A percentile compares a stretch with the other conserved stretches of the same genome.
These are phyloP conservation scores for Mortierella sp. DNA, from an alignment of 371 early-diverging fungal species.

Conservation along the genomic window DNA sequence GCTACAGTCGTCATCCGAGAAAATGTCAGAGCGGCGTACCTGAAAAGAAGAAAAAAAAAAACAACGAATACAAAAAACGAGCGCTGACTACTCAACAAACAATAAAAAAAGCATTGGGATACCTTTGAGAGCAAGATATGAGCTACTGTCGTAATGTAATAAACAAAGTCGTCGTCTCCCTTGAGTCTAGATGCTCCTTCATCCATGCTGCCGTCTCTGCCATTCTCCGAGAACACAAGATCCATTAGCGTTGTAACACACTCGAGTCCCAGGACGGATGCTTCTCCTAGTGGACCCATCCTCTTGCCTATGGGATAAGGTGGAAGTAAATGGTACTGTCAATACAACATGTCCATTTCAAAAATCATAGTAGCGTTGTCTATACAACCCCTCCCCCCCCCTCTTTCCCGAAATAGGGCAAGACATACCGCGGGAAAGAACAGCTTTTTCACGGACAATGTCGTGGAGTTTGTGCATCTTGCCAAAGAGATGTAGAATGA, in stretches of 20 bases:
- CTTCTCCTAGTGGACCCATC: constrained; percentile 38
- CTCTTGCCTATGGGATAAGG: constrained; percentile 32
- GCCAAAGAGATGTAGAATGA: constrained; percentile 44
- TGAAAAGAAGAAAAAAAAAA: no score
- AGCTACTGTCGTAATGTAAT: constrained; percentile 37
- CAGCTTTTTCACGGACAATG: constrained; percentile 43
- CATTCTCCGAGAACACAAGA: constrained; percentile 26
- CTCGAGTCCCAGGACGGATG: constrained; percentile 38
- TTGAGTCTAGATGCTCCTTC: constrained; percentile 22
- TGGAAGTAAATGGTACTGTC: neutral
- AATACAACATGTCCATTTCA: neutral
- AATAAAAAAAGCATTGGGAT: neutral
- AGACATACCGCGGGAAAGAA: constrained; percentile 33
- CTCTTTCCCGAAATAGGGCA: no score
- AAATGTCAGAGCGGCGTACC: no score
- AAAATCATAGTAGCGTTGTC: no score
- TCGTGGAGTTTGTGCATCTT: constrained; percentile 52
- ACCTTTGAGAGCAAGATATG: constrained; percentile 32
- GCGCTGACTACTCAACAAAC: no score
- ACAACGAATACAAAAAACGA: neutral
- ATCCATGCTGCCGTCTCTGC: constrained; percentile 4
- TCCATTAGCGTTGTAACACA: constrained; percentile 38
- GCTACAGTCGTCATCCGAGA: constrained; percentile 7
- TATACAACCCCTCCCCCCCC: no score
- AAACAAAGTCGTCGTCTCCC: constrained; percentile 45